phyloP scores from a whole-genome alignment of 257 asterid genomes.

The Fraxinus americana region DNA sequence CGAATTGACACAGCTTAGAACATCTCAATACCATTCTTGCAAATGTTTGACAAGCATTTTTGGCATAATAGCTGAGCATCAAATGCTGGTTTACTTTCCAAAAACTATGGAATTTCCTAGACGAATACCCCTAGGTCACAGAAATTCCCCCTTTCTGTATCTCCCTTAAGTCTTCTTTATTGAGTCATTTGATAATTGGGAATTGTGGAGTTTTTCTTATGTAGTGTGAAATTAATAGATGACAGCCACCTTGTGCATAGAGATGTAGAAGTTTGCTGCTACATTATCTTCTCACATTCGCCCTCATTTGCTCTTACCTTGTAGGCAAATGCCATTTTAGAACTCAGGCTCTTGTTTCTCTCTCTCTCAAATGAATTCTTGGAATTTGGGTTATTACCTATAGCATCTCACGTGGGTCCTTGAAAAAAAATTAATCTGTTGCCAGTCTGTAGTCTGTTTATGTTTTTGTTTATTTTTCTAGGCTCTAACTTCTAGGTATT shows the following conservation, averaged over 20 bases:
- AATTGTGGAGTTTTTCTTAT: neutral
- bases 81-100: neutral
- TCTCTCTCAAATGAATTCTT: neutral
- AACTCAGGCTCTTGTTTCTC: neutral
- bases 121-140: neutral
- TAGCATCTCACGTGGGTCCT: neutral
- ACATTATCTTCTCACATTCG: neutral
- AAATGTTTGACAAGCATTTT: neutral
- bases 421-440: neutral
- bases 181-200: neutral
- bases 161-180: neutral
- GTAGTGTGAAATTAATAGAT: neutral
- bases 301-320: neutral
- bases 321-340: neutral
- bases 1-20: neutral
- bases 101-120: neutral
- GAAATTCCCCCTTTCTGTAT: neutral
- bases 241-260: neutral
- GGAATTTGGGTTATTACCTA: neutral
- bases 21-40: neutral
- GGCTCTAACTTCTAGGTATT: neutral
- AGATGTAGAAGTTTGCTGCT: neutral
- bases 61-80: neutral
- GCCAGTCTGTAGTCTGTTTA: neutral
- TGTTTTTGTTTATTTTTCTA: neutral